Conservation (phyloP, 148 eudicot genomes). For the Rhododendron williamsianum region DNA sequence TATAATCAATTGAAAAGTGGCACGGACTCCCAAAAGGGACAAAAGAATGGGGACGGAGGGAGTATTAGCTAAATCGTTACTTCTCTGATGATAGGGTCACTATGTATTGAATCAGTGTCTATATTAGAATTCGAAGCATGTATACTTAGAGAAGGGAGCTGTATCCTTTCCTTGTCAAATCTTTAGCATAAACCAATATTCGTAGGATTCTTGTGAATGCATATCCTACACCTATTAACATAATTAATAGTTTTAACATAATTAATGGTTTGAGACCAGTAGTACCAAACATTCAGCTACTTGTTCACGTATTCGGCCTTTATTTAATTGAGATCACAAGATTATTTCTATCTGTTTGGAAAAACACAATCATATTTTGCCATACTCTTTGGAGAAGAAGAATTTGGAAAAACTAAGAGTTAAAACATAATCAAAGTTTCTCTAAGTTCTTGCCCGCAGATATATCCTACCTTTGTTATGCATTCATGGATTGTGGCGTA, state of each 20-base stretch:
- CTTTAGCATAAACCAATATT: neutral
- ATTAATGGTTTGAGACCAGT: neutral
- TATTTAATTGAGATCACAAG: neutral
- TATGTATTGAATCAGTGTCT: neutral
- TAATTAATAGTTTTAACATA: neutral
- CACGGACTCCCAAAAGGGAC: no score
- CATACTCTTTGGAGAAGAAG: neutral
- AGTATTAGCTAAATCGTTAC: neutral
- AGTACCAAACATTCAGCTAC: neutral
- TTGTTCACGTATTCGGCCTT: neutral
- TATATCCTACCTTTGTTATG: neutral
- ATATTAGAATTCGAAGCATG: neutral
- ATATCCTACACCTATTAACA: neutral
- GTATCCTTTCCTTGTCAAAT: neutral
- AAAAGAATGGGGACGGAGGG: no score
- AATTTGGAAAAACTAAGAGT: neutral
- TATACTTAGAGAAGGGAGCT: neutral
- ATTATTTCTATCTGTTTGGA: neutral
- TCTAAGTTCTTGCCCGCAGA: neutral
- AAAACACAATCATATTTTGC: neutral
- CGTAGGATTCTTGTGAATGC: neutral
- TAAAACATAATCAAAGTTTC: neutral
- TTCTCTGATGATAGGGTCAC: neutral
- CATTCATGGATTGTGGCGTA: neutral
- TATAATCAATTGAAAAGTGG: no score